Evolutionary conservation across 2,329 filamentous ascomycete species (phyloP).

Genomic region (Colletotrichum sidae): DNA sequence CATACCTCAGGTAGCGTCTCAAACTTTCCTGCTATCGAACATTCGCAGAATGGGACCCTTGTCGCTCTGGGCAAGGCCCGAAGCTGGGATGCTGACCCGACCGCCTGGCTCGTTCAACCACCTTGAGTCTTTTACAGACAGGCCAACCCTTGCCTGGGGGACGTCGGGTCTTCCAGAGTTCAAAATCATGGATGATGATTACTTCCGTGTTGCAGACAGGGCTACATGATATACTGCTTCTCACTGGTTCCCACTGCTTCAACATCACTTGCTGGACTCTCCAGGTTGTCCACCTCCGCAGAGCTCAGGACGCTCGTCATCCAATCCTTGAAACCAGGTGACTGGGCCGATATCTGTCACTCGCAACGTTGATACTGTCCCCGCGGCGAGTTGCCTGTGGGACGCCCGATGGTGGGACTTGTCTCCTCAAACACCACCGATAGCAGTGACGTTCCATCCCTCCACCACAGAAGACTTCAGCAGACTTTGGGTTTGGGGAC

Average conservation of each 20-base stretch:
- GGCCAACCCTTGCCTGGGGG: constrained; percentile 23
- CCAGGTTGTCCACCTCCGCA: not conserved
- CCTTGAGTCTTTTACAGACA: constrained; percentile 9
- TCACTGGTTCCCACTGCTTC: constrained; percentile 4
- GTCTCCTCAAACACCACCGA: constrained; percentile 30
- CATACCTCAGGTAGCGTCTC: constrained; percentile 1
- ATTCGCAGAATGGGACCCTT: not conserved
- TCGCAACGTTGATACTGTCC: constrained; percentile 35
- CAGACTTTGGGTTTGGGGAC: constrained; percentile 21
- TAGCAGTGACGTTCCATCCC: constrained; percentile 39
- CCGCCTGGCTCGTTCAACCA: constrained; percentile 28
- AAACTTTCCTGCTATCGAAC: constrained; percentile 24
- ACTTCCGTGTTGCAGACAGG: not conserved
- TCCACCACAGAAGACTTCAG: constrained; percentile 33
- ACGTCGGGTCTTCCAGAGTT: constrained; percentile 15
- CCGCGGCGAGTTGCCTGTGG: constrained; percentile 19
- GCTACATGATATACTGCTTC: not conserved
- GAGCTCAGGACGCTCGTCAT: constrained; percentile 8
- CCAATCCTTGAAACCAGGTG: constrained; percentile 29
- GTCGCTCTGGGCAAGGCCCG: not conserved
- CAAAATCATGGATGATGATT: constrained; percentile 25
- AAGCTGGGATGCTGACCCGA: constrained; percentile 26
- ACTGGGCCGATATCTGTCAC: constrained; percentile 29
- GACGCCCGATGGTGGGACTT: constrained; percentile 28
- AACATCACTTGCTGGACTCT: not conserved